Percentiles rank a stretch among this genome's conserved stretches.
These are phyloP conservation scores for Paraleonurus japonicus DNA, from an alignment of 257 asterid species.

Conservation along the genomic window DNA sequence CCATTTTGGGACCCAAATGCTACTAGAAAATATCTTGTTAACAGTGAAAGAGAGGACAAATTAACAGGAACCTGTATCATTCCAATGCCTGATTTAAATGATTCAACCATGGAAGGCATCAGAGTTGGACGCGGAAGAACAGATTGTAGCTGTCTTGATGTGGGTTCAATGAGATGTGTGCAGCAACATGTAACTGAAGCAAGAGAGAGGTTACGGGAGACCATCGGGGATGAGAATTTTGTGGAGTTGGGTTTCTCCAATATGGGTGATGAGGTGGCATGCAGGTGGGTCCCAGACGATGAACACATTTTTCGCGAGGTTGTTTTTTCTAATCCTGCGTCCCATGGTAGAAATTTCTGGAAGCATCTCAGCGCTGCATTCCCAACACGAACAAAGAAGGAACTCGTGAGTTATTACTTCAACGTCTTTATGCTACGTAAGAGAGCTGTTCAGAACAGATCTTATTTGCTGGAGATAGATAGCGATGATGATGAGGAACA, in stretches of 20 bases:
- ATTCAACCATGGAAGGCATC: constrained; percentile 28
- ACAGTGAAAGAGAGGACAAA: constrained; percentile 30
- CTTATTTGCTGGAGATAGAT: constrained; percentile 59
- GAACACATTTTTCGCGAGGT: constrained; percentile 63
- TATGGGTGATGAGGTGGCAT: constrained; percentile 76
- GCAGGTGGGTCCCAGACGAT: constrained; percentile 68
- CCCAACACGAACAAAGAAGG: constrained; percentile 55
- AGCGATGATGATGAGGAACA: constrained; percentile 86
- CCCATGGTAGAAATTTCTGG: constrained; percentile 69
- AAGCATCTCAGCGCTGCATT: constrained; percentile 52
- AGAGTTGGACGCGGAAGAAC: constrained; percentile 51
- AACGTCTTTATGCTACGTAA: constrained; percentile 71
- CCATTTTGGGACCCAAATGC: constrained; percentile 50
- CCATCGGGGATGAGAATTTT: constrained; percentile 45
- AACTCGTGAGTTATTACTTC: constrained; percentile 77
- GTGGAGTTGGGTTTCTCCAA: constrained; percentile 56
- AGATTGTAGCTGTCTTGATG: constrained; percentile 56
- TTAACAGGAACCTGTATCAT: constrained; percentile 48
- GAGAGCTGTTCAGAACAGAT: constrained; percentile 74
- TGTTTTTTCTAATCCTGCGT: constrained; percentile 57
- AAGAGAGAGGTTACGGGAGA: constrained; percentile 47
- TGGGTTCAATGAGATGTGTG: constrained; percentile 79
- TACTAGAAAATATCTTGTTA: constrained; percentile 9
- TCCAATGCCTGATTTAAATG: constrained; percentile 38
- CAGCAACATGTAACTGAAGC: constrained; percentile 67